Base-by-base conservation (phyloP, 495 filamentous ascomycete species). In the Oleoguttula mirabilis region DNA sequence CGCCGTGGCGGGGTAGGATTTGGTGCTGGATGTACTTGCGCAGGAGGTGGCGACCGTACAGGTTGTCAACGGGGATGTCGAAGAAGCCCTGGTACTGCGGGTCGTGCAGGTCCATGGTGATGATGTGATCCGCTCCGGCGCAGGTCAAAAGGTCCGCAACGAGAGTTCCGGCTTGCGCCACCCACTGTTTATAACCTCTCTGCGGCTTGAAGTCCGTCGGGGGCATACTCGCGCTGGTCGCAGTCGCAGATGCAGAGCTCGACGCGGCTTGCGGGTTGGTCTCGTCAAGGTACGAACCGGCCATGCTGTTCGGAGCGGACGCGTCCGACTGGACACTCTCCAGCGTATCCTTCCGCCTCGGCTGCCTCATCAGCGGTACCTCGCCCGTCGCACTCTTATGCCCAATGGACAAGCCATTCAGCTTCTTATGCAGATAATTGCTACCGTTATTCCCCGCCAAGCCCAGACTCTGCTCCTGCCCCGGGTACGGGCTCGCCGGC, bases 21-120 rank as follows among this genome's bases (percentile, higher is more conserved):
- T 82, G 74, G 41, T 80, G 77, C 62, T 82, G 75, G 50, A 98
- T 94, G 62, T 94, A 96, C 38, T 77, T 79, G 61, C 90, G 81
- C 36, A 96, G 70, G 31, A 94, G 67, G 32, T 86, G 82, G 41
- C 86, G 72, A 11, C 85, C 90, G 56, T 94, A 93, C 14, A 98
- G 69, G 56, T 98, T 98, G 57, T 98, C 90, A 38, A 96, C 92
- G 1, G 88, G 88, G 39, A 96, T 94, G 56, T 96, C 90, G 55
- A 98, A 96, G 69, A 92, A 98, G 34, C 90, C 90, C 60, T 98
- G 90, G 58, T 96, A 96, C 62, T 96, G 92, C 47, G 92, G 87
- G 59, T 96, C 90, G 57, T 98, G 90, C 40, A 98, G 69, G 60
- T 98, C 90, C 76, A 94, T 88, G 2, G 90, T 96, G 55, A 98